phyloP scores from a whole-genome alignment of 179 eudicot genomes.

The Camellia oleifera region DNA sequence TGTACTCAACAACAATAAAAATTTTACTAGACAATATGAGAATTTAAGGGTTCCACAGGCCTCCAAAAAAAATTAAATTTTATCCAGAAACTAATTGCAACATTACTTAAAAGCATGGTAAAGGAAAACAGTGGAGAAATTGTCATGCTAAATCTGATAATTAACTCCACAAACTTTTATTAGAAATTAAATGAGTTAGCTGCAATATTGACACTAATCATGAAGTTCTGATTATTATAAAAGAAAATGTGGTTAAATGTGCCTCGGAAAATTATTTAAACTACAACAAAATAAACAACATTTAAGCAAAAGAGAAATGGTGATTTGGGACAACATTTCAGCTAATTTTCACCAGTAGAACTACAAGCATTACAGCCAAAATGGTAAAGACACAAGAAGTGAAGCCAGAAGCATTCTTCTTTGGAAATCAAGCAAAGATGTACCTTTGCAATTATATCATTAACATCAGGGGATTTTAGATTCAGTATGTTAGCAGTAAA shows the following conservation, averaged over 20 bases:
- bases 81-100: neutral
- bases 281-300: neutral
- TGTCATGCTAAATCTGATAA: neutral
- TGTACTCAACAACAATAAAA: neutral
- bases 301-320: neutral
- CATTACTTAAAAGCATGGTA: neutral
- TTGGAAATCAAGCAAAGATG: neutral
- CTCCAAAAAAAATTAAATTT: neutral
- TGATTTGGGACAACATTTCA: neutral
- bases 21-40: neutral
- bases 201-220: neutral
- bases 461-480: conserved; percentile 43
- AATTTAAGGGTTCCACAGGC: neutral
- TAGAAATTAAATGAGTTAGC: neutral
- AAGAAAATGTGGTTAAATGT: neutral
- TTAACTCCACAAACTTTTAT: neutral
- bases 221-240: neutral
- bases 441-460: conserved; percentile 84
- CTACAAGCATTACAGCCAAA: neutral
- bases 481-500: conserved; percentile 50
- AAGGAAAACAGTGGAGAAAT: neutral
- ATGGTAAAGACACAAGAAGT: conserved; percentile 2
- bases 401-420: neutral
- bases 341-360: neutral
- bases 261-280: neutral